A percentile compares a stretch with the other conserved stretches of the same genome.
Conservation (phyloP, 148 eudicot genomes). For the Beta vulgaris region DNA sequence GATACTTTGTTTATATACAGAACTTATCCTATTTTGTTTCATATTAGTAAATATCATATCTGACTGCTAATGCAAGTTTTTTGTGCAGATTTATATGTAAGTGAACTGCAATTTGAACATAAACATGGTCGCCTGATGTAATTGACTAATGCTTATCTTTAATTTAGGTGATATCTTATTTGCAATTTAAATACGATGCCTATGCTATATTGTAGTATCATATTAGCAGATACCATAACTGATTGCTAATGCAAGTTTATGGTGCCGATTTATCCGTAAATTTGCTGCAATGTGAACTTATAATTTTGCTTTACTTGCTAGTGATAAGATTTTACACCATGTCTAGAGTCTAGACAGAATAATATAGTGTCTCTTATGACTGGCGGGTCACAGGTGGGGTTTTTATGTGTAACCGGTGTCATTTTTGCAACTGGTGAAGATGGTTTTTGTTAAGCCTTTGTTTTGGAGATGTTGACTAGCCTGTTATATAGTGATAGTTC, state of each 20-base stretch:
- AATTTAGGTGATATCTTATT: not conserved
- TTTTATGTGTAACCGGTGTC: too few species aligned
- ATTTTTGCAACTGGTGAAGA: too few species aligned
- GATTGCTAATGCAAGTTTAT: conserved; percentile 1
- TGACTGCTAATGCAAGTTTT: conserved; percentile 10
- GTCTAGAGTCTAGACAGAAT: too few species aligned
- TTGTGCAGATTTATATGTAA: not conserved
- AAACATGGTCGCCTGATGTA: not conserved
- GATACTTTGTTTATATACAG: too few species aligned
- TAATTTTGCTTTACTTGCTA: too few species aligned
- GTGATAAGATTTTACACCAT: too few species aligned
- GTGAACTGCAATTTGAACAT: not conserved
- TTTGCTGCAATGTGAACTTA: not conserved
- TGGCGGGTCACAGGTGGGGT: too few species aligned
- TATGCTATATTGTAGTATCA: not conserved
- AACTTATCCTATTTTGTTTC: not conserved
- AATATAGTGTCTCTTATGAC: too few species aligned
- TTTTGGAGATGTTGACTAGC: too few species aligned
- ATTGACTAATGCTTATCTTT: not conserved
- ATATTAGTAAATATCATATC: not conserved
- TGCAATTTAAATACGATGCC: not conserved
- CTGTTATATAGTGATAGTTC: too few species aligned
- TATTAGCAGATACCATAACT: not conserved
- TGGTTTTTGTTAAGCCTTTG: too few species aligned
- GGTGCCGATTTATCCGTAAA: too few species aligned